Evolutionary conservation across 106 monocot species (phyloP), one percentile per base, ranked within the genome.

Genomic region (Alisma plantagoaquatica): DNA sequence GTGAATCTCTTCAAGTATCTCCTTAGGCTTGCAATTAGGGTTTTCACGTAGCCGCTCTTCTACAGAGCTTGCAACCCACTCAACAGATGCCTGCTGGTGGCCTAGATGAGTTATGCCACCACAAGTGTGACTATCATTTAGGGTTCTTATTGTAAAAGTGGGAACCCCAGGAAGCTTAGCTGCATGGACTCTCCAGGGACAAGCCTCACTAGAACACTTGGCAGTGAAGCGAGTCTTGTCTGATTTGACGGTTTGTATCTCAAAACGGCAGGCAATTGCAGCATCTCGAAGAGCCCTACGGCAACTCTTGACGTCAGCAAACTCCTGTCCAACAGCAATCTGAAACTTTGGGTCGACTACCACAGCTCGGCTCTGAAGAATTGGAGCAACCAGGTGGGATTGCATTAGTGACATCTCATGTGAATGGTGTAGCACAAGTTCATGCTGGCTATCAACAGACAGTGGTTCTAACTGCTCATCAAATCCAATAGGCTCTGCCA

Each of bases 211-310:
- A 0, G 88, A 77, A 31, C 94, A 96, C 54, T 71, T 96, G 29
- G 94, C 94, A 17, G 94, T 96, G 67, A 96, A 96, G 15, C 94
- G 65, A 0, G 84, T 88, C 61, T 96, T 96, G 55, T 96, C 94
- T 1, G 94, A 96, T 57, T 96, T 96, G 43, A 96, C 88, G 0
- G 94, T 96, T 59, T 96, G 94, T 51, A 96, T 96, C 62, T 96
- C 94, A 35, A 96, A 96, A 58, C 76, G 83, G 62, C 88, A 96
- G n/a, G 84, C 80, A 33, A 96, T 96, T 18, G 94, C 94, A 12
- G 88, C 75, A 50, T 81, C 77, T 31, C 94, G 66, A 11, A 96
- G 38, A 10, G 94, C 94, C 48, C 94, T 53, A 7, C 94, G 77
- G 51, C 94, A 96, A 56, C 84, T 84, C 62, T 84, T 88, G 11